Conservation (phyloP, 2,329 filamentous ascomycete species). For the Grosmannia clavigera region DNA sequence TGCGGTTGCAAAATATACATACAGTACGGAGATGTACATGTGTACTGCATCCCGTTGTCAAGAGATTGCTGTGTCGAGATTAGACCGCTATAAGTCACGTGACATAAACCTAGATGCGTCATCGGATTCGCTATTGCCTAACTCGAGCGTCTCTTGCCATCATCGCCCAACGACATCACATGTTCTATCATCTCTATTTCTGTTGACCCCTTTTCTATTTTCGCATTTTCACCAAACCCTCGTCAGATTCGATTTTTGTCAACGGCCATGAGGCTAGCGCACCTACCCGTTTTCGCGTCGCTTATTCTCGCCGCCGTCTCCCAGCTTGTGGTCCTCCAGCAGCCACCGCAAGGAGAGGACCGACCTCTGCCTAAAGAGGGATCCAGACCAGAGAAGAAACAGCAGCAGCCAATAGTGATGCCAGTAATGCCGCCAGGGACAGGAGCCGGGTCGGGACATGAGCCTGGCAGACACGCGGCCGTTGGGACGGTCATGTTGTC, state of each 20-base stretch:
- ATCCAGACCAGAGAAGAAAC: background rate
- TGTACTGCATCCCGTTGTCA: too few relatives aligned
- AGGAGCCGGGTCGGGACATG: background rate
- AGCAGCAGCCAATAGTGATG: slow-evolving; percentile 8
- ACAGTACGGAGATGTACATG: too few relatives aligned
- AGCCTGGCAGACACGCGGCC: slow-evolving; percentile 2
- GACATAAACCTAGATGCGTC: background rate
- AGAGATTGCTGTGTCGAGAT: too few relatives aligned
- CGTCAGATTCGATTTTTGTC: background rate
- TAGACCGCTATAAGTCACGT: background rate
- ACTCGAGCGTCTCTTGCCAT: background rate
- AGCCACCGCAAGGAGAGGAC: background rate
- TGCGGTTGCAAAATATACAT: too few relatives aligned
- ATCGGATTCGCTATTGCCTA: background rate
- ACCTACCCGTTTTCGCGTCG: slow-evolving; percentile 7
- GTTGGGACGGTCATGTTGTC: slow-evolving; percentile 53
- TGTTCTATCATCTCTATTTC: background rate
- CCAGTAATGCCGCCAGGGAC: slow-evolving; percentile 13
- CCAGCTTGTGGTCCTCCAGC: slow-evolving; percentile 7
- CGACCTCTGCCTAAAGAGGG: background rate
- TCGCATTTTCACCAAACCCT: too few relatives aligned
- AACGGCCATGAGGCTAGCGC: slow-evolving; percentile 7
- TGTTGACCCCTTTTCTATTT: background rate
- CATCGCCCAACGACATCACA: background rate
- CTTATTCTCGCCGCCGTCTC: slow-evolving; percentile 7